Base-by-base conservation (phyloP, 495 filamentous ascomycete genomes). In the Xylaria bambusicola region DNA sequence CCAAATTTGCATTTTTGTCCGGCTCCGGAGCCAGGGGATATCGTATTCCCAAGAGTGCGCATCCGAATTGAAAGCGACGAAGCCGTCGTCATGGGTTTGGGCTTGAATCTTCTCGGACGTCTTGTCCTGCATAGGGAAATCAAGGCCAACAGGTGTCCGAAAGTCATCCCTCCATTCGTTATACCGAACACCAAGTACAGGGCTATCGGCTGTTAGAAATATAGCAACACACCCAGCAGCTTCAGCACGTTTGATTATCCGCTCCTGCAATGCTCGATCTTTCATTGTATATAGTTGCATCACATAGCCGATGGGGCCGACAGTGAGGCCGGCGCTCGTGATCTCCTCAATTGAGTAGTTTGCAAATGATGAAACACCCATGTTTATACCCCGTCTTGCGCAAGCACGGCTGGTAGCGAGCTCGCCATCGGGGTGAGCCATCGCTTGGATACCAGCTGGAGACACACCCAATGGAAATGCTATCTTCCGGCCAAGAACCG, bases 231-330 rank as follows among this genome's bases (percentile, higher is more conserved):
- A 77, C 12, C 73, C 72, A 12, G 64, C 71, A 9, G 35, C 51
- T 64, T 77, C 76, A 5, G 77, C 77, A 33, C 69, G 53, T 18
- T 61, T 59, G 24, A 79, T 62, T 45, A 77, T 61, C n/a, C 52
- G 56, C 45, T 69, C 47, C 9, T 65, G 67, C 7, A 67, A 56
- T 12, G 40, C 51, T 18, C 80, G 71, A 23, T 78, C 71, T 61
- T 75, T 72, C 26, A 80, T 65, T 8, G 75, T 65, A 53, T 74
- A 79, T 35, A 81, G 47, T 60, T 82, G 79, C 45, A 78, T 69
- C 20, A 71, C 76, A 52, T 82, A 79, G 46, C 46, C 46, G 27
- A 49, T 49, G 15, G 46, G 46, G 9, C 46, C 46, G n/a, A 49
- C 20, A 5, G 46, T n/a, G 26, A 49, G 46, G 6, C 46, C 46